phyloP scores from a whole-genome alignment of 495 filamentous ascomycete genomes.

The Xylaria palmicola region DNA sequence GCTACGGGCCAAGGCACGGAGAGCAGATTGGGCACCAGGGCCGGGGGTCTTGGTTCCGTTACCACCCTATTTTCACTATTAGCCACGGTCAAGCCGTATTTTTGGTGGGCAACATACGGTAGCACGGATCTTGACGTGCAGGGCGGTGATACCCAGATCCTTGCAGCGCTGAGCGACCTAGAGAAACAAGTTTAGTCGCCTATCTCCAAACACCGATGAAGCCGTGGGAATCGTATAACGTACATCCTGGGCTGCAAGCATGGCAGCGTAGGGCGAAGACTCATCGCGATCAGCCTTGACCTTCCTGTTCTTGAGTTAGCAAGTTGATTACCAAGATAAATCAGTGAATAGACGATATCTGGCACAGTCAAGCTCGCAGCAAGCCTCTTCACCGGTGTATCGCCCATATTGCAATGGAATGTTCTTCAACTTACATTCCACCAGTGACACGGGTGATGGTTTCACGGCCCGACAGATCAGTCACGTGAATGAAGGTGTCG shows the following conservation, averaged over 20 bases:
- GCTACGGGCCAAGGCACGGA: constrained; percentile 95
- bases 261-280: constrained; percentile 98
- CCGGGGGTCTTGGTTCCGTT: constrained; percentile 99
- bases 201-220: not conserved
- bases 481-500: constrained; percentile 86
- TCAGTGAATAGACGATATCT: not conserved
- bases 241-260: constrained; percentile 95
- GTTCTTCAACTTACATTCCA: constrained; percentile 62
- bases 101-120: constrained; percentile 72
- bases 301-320: constrained; percentile 49
- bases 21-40: constrained; percentile 96
- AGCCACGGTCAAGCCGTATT: not conserved
- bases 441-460: constrained; percentile 99
- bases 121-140: constrained; percentile 99
- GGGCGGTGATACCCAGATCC: constrained; percentile 97
- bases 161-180: constrained; percentile 87
- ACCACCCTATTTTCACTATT: constrained; percentile 41
- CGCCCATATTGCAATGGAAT: not conserved
- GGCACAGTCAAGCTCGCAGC: not conserved
- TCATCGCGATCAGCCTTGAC: constrained; percentile 99
- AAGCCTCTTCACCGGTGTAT: not conserved
- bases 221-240: not conserved
- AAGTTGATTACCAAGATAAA: not conserved
- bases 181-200: not conserved
- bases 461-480: constrained; percentile 99